Percentiles rank a stretch among this genome's conserved stretches.
These are phyloP conservation scores for Claviceps arundinis DNA, from an alignment of 2,329 filamentous ascomycete genomes.

Conservation along the genomic window DNA sequence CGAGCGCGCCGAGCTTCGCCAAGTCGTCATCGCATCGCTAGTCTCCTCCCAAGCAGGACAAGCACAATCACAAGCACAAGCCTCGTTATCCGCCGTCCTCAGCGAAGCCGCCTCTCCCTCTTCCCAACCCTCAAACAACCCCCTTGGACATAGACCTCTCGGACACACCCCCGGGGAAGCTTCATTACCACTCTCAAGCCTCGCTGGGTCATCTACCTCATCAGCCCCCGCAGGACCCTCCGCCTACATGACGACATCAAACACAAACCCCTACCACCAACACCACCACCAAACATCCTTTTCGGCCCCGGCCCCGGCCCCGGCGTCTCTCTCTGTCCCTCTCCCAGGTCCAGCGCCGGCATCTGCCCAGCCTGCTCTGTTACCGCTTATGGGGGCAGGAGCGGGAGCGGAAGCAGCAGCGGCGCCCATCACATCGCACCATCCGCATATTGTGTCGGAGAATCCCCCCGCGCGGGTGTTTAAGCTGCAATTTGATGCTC, in stretches of 20 bases:
- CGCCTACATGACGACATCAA: background rate
- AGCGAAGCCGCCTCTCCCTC: background rate
- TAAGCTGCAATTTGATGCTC: slow-evolving; percentile 91
- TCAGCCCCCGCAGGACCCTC: too few relatives aligned
- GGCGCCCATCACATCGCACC: slow-evolving; percentile 14
- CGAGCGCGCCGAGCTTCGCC: slow-evolving; percentile 33
- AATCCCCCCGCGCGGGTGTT: slow-evolving; percentile 57
- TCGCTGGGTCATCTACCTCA: background rate
- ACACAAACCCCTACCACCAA: background rate
- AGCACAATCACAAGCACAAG: background rate
- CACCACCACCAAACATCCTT: background rate
- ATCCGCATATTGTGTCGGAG: slow-evolving; percentile 35
- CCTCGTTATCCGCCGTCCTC: slow-evolving; percentile 1
- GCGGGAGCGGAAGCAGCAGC: too few relatives aligned
- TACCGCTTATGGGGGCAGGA: background rate
- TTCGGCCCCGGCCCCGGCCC: background rate
- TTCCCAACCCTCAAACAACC: background rate
- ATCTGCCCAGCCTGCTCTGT: slow-evolving; percentile 11
- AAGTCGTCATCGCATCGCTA: slow-evolving; percentile 33
- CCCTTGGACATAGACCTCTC: background rate
- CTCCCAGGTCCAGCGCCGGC: slow-evolving; percentile 1
- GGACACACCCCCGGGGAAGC: background rate
- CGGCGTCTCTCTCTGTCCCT: background rate
- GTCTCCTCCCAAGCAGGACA: slow-evolving; percentile 33
- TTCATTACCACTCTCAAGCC: background rate